These are phyloP conservation scores for maize (Zea mays) DNA, from an alignment of 176 grass and related monocot genomes.

Conservation along the genomic window Zm-B73-REFERENCE-NAM-5.0 NC_050096.1:15197501-15198000, in stretches of 20 bases:
- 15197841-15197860: not conserved
- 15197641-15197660: too few species aligned
- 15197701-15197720: constrained; percentile 70
- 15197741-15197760: constrained; percentile 49
- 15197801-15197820: constrained; percentile 93
- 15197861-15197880: not conserved
- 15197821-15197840: constrained; percentile 42
- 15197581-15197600: too few species aligned
- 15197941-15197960: constrained; percentile 85
- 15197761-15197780: constrained; percentile 87
- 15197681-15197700: constrained; percentile 4
- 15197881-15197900: too few species aligned
- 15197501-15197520: constrained; percentile 65
- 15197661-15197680: too few species aligned
- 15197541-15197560: constrained; percentile 57
- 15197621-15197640: too few species aligned
- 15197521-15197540: constrained; percentile 54
- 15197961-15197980: constrained; percentile 76
- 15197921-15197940: constrained; percentile 85
- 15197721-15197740: constrained; percentile 52
- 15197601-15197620: too few species aligned
- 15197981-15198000: constrained; percentile 47
- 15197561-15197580: too few species aligned
- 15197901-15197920: not conserved
- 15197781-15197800: constrained; percentile 99